A percentile compares a stretch with the other conserved stretches of the same genome.
Evolutionary conservation across 202 grass and related monocot genomes (phyloP).

Genomic region (Saccharum hybrid): DNA sequence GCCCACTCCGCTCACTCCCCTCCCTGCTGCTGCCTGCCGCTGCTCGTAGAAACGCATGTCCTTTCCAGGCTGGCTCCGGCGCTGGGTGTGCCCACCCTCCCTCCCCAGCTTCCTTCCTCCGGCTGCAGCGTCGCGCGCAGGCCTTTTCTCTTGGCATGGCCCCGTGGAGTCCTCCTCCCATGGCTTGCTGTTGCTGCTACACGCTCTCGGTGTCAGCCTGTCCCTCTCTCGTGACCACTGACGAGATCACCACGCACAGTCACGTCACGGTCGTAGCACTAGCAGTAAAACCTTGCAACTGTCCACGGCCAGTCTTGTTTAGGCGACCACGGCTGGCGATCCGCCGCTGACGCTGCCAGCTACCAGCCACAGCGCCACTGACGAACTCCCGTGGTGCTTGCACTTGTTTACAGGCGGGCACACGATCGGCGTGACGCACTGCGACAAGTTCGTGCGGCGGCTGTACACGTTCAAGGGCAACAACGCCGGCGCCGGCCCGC

Average conservation of each 20-base stretch:
- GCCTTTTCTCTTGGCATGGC: background rate
- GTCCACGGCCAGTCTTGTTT: too few species aligned
- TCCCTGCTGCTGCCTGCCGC: background rate
- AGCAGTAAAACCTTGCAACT: too few species aligned
- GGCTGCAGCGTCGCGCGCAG: background rate
- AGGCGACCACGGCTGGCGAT: background rate
- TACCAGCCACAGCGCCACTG: background rate
- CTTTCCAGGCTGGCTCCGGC: conserved; percentile 39
- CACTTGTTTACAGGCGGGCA: conserved; percentile 55
- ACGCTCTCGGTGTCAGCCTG: too few species aligned
- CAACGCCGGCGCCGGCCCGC: conserved; percentile 34
- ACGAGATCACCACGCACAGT: too few species aligned
- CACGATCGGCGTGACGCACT: conserved; percentile 90
- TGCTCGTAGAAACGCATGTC: background rate
- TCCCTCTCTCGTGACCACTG: too few species aligned
- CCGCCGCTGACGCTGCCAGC: background rate
- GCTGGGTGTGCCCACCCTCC: too few species aligned
- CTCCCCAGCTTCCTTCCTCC: background rate
- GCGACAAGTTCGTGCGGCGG: conserved; percentile 77
- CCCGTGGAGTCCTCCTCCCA: background rate
- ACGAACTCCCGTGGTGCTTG: too few species aligned
- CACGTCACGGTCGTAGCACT: too few species aligned
- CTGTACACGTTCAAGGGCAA: conserved; percentile 70
- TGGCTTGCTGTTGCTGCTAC: too few species aligned
- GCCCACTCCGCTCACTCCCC: background rate